Base-by-base conservation (phyloP, 208 protist species). In the Leishmania lainsoni region DNA sequence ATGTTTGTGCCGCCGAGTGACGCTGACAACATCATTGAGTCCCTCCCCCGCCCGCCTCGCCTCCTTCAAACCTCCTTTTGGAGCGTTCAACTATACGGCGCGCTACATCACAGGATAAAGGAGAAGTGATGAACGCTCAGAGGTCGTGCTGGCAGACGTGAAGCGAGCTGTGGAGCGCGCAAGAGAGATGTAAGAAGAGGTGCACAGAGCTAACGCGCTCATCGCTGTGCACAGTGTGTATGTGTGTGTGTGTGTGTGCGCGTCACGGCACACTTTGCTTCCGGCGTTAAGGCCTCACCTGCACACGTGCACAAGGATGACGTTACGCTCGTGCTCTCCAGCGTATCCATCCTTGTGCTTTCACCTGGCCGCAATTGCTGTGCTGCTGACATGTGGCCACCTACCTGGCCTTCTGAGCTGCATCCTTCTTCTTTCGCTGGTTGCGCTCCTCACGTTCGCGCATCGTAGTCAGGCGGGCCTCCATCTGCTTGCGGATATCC, bases 371-470 rank as follows among this genome's bases (percentile, higher is more conserved):
- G 10, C 32, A 45, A 14, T 20, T 49, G 39, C 45, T 20, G 49
- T 61, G 45, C 51, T 61, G 29, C 72, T 63, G 45, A 32, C 3
- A 52, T 51, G 17, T 10, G 8, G 5, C 32, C 32, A 10, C 51
- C 72, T 79, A 79, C 29, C 72, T 85, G 17, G 61, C 42, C 73
- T 78, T 79, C 77, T 81, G 81, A 39, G 42, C 5, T 6, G 56
- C 42, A 22, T 89, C 76, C 73, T 95, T 89, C 73, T 89, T 89
- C 83, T 92, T 94, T 51, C 87, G 81, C 52, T 91, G 85, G 66
- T 85, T 90, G 35, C 92, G 89, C 79, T 98, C 93, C 77, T 98
- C 92, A 12, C 92, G 92, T 59, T 96, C 92, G 58, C 93, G 93
- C 85, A 92, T 94, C 29, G 84, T 76, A 12, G 89, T 39, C 22